phyloP scores from a whole-genome alignment of 306 rosid genomes.

The Erythrophleum fordii region DNA sequence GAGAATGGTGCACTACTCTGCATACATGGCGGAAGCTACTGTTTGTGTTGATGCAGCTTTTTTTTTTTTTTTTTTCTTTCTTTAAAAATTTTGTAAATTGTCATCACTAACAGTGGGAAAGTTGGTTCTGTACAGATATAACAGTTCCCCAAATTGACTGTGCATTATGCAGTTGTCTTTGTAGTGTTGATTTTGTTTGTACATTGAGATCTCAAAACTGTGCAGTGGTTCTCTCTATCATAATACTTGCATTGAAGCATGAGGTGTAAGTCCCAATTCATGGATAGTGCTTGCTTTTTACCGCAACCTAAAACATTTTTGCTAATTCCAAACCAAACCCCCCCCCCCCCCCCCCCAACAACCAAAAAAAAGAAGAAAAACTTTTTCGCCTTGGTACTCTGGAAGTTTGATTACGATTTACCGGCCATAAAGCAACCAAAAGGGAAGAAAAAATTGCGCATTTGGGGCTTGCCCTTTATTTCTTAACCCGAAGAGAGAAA shows the following conservation, averaged over 20 bases:
- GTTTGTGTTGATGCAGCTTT: constrained; percentile 19
- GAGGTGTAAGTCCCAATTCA: background rate
- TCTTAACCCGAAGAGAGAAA: background rate
- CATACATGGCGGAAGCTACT: constrained; percentile 35
- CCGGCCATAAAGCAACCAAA: too few relatives aligned
- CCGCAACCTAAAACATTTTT: too few relatives aligned
- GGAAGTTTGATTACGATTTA: too few relatives aligned
- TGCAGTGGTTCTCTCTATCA: background rate
- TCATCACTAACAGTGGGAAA: background rate
- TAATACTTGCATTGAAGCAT: background rate
- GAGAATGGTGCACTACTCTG: constrained; percentile 39
- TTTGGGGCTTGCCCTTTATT: too few relatives aligned
- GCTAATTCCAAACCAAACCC: too few relatives aligned
- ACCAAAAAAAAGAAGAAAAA: too few relatives aligned
- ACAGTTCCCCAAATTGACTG: background rate
- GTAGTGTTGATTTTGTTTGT: background rate
- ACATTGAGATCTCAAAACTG: background rate
- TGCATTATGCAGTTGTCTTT: background rate
- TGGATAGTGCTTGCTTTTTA: background rate
- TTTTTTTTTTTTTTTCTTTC: background rate
- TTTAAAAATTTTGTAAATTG: background rate
- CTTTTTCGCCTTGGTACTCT: too few relatives aligned
- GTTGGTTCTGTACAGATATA: background rate
- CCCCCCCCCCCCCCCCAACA: too few relatives aligned
- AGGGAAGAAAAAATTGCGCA: too few relatives aligned